phyloP scores from a whole-genome alignment of 805 yeast species.

The Wickerhamiella nectarea region DNA sequence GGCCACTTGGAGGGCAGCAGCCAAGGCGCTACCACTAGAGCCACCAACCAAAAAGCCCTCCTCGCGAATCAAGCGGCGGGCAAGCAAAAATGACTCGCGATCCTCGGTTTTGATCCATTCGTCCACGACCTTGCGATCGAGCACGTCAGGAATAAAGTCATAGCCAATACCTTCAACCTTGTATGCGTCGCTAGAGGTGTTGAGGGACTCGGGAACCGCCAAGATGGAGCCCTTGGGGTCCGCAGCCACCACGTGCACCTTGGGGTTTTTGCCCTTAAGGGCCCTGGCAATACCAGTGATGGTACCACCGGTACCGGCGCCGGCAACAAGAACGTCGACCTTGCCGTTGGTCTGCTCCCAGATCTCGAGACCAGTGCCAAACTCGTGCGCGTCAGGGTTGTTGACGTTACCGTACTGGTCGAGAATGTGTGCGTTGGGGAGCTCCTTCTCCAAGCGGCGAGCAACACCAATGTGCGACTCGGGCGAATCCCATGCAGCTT shows the following conservation, averaged over 20 bases:
- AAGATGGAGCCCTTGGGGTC: slow-evolving; percentile 81
- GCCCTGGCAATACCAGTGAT: slow-evolving; percentile 69
- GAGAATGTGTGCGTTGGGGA: slow-evolving; percentile 69
- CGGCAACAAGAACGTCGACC: slow-evolving; percentile 65
- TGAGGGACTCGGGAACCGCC: slow-evolving; percentile 64
- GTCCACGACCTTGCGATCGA: slow-evolving; percentile 52
- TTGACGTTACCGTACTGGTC: slow-evolving; percentile 70
- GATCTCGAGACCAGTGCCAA: slow-evolving; percentile 74
- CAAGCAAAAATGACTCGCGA: slow-evolving; percentile 61
- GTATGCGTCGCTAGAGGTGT: slow-evolving; percentile 44
- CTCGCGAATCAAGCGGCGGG: slow-evolving; percentile 67
- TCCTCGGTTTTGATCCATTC: slow-evolving; percentile 81
- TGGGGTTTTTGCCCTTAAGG: slow-evolving; percentile 54
- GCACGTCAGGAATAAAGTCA: slow-evolving; percentile 74
- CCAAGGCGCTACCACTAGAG: slow-evolving; percentile 73
- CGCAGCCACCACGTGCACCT: slow-evolving; percentile 57
- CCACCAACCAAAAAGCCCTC: slow-evolving; percentile 87
- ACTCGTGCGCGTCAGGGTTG: slow-evolving; percentile 75
- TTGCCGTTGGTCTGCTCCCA: slow-evolving; percentile 67
- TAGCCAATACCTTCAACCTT: slow-evolving; percentile 87
- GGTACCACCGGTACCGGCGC: slow-evolving; percentile 94
- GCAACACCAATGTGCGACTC: slow-evolving; percentile 88
- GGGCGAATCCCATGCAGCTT: slow-evolving; percentile 87
- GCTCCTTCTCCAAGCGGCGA: slow-evolving; percentile 61
- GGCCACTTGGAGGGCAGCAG: slow-evolving; percentile 61